These are phyloP conservation scores for Lepidium sativum DNA, from an alignment of 345 rosid species.

Conservation along the genomic window DNA sequence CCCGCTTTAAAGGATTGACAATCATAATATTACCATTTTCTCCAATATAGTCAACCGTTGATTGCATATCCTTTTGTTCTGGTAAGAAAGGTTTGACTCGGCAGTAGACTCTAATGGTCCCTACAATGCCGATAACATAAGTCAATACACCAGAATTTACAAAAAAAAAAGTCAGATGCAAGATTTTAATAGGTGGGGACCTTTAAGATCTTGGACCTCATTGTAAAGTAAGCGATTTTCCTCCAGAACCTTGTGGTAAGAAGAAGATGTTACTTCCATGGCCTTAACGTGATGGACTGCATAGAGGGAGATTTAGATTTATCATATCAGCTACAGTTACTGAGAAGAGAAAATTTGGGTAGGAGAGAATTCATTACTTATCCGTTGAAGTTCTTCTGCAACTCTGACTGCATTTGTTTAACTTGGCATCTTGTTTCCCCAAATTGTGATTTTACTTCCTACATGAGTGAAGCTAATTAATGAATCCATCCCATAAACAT, in stretches of 20 bases:
- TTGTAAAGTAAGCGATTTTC: conserved; percentile 89
- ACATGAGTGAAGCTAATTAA: not conserved
- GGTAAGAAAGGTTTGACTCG: conserved; percentile 83
- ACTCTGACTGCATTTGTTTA: conserved; percentile 49
- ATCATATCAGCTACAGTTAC: not conserved
- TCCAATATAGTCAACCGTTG: conserved; percentile 84
- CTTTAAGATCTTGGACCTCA: conserved; percentile 99
- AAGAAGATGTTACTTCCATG: conserved; percentile 70
- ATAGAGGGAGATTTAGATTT: not conserved
- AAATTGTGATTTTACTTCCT: conserved; percentile 54
- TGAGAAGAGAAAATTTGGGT: not conserved
- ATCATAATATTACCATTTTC: conserved; percentile 95
- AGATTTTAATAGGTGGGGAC: conserved; percentile 20
- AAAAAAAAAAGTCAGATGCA: not conserved
- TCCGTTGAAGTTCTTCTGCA: conserved; percentile 55
- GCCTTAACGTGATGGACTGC: conserved; percentile 59
- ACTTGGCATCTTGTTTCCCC: conserved; percentile 51
- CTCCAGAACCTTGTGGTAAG: conserved; percentile 78
- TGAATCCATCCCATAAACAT: not conserved
- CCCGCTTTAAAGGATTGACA: conserved; percentile 74
- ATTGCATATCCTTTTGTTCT: conserved; percentile 52
- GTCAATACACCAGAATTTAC: not conserved
- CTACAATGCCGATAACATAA: conserved; percentile 32
- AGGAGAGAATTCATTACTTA: conserved; percentile 34
- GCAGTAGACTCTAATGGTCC: conserved; percentile 83